Evolutionary conservation across 2,329 filamentous ascomycete genomes (phyloP).

Genomic region (Zalaria obscura): DNA sequence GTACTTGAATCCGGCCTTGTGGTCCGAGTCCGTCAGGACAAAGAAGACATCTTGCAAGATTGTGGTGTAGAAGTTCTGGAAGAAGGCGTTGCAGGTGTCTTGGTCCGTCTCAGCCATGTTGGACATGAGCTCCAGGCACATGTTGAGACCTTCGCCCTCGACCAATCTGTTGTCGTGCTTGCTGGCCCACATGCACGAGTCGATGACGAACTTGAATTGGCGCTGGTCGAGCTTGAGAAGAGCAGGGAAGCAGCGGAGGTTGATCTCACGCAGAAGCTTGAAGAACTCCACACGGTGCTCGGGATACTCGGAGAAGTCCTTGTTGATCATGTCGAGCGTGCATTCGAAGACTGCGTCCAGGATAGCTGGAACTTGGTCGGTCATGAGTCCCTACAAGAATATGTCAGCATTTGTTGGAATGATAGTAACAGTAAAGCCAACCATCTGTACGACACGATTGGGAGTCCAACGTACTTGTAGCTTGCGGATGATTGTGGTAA

Average conservation of each 20-base stretch:
- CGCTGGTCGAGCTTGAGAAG: conserved; percentile 86
- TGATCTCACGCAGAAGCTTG: conserved; percentile 89
- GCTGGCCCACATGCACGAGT: conserved; percentile 99
- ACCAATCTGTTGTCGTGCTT: conserved; percentile 99
- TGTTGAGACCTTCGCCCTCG: conserved; percentile 87
- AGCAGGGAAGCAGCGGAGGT: conserved; percentile 91
- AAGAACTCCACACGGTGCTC: conserved; percentile 99
- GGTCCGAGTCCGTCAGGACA: conserved; percentile 90
- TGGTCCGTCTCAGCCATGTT: conserved; percentile 91
- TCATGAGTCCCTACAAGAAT: conserved; percentile 64
- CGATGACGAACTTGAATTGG: conserved; percentile 98
- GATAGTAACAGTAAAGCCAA: conserved; percentile 1
- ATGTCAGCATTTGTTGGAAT: conserved; percentile 15
- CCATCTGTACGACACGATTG: conserved; percentile 36
- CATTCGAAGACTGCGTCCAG: conserved; percentile 99
- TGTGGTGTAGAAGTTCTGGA: conserved; percentile 91
- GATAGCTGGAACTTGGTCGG: conserved; percentile 91
- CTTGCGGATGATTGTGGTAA: conserved; percentile 95
- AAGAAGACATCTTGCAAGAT: conserved; percentile 98
- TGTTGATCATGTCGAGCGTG: conserved; percentile 99
- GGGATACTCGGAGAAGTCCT: conserved; percentile 97
- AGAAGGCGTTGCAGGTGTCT: conserved; percentile 82
- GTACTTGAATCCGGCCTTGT: conserved; percentile 98
- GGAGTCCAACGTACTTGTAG: conserved; percentile 67
- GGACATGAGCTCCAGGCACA: conserved; percentile 94